Percentiles rank a stretch among this genome's conserved stretches.
Conservation (phyloP, 2,329 filamentous ascomycete genomes). For the Botryotinia globosa region DNA sequence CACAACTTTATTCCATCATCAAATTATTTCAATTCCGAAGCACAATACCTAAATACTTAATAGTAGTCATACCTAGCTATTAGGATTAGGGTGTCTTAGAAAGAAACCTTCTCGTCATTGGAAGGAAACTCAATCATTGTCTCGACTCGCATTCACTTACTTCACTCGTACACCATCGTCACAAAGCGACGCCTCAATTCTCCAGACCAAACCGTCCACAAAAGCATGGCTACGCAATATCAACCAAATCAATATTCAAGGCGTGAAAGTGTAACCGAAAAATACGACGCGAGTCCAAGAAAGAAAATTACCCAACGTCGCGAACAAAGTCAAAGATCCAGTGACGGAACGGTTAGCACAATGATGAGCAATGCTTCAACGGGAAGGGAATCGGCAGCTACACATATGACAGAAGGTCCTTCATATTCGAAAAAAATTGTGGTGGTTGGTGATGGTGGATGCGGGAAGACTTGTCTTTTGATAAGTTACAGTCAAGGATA, state of each 20-base stretch:
- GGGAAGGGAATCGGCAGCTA: conserved; percentile 73
- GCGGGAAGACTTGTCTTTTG: conserved; percentile 95
- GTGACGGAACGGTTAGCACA: conserved; percentile 88
- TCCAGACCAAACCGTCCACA: not conserved
- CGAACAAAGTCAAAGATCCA: conserved; percentile 54
- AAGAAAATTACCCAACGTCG: conserved; percentile 35
- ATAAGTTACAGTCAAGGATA: conserved; percentile 99
- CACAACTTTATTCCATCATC: not conserved
- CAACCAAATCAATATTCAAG: conserved; percentile 35
- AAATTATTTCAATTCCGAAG: not conserved
- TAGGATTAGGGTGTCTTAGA: not conserved
- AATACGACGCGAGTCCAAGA: conserved; percentile 32
- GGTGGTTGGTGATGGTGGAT: conserved; percentile 95
- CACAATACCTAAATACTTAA: not conserved
- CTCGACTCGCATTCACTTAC: not conserved
- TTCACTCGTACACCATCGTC: not conserved
- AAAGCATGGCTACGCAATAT: conserved; percentile 37
- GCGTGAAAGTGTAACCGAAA: conserved; percentile 36
- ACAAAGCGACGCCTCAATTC: conserved; percentile 4
- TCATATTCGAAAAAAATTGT: conserved; percentile 99
- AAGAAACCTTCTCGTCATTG: not conserved
- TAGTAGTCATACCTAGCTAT: not conserved
- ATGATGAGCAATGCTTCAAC: conserved; percentile 70
- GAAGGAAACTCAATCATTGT: conserved; percentile 2
- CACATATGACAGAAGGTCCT: conserved; percentile 84